These are phyloP conservation scores for Ambispora gerdemannii DNA, from an alignment of 192 early-diverging fungal genomes.

Conservation along the genomic window DNA sequence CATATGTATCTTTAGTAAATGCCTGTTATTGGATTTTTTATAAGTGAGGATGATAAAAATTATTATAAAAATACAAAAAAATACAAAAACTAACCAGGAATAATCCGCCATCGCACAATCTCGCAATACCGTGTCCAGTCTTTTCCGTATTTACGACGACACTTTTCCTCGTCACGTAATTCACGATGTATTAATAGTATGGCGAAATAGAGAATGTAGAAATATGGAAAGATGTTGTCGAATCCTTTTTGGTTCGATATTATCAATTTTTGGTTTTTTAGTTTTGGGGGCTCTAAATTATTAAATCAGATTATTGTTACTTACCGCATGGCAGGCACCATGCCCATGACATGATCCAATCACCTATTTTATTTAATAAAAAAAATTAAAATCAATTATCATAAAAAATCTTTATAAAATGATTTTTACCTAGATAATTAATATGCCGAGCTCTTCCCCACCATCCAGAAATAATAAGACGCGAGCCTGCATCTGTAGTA, in stretches of 20 bases:
- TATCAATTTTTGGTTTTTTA: not conserved
- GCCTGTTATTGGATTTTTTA: no score
- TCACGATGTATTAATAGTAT: conserved; percentile 88
- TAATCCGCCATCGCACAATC: conserved; percentile 78
- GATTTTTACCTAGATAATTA: conserved; percentile 70
- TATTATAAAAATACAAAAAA: no score
- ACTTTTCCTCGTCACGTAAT: conserved; percentile 85
- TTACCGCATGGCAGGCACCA: conserved; percentile 83
- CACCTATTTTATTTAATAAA: conserved; percentile 49
- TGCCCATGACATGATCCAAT: conserved; percentile 89
- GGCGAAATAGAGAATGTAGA: conserved; percentile 91
- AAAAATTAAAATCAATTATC: not conserved
- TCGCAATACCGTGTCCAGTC: conserved; percentile 89
- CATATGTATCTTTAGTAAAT: no score
- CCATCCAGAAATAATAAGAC: conserved; percentile 84
- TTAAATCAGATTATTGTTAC: not conserved
- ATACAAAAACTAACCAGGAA: conserved; percentile 73
- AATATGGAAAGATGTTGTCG: conserved; percentile 78
- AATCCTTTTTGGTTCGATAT: conserved; percentile 47
- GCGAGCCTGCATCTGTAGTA: conserved; percentile 75
- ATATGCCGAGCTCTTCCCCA: conserved; percentile 94
- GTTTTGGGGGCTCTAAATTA: not conserved
- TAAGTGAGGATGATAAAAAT: no score
- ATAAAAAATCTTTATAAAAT: not conserved
- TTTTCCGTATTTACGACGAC: conserved; percentile 86